Base-by-base conservation (phyloP, 2,329 filamentous ascomycete species). In the Penicillium vulpinum region DNA sequence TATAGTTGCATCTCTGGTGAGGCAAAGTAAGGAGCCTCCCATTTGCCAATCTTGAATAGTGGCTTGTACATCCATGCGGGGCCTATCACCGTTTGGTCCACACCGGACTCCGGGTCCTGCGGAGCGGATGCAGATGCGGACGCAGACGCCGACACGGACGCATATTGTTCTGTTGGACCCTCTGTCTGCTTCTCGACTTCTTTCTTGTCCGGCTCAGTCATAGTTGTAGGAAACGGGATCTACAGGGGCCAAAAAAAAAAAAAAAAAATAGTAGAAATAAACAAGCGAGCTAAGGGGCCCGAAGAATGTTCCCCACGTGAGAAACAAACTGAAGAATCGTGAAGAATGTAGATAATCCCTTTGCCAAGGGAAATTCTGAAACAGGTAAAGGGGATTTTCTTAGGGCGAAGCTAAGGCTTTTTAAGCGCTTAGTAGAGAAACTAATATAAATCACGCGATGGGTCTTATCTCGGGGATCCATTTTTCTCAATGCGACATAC, bases 1-100 rank as follows among this genome's bases (percentile, higher is more conserved):
- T 88, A 67, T 35, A 92, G 81, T 75, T 92, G 89, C 46, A 86
- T 75, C 67, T 86, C 84, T 13, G 89, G 89, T 56, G 88, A 90
- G 22, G 89, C 89, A 72, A 88, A 92, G 81, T 86, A 90, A 4
- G 81, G 80, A 8, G 88, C 58, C 62, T 81, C 80, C 56, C 75
- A 75, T 48, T 78, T 76, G 18, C 82, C 81, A 55, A 91, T 57
- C 55, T 78, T 81, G 67, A 85, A 68, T 24, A 67, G 54, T 47
- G 80, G 78, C 68, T 83, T 85, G 80, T 92, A 91, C 76, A 86
- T 87, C 88, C 88, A 91, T 61, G 75, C 63, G 46, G 71, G 74
- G 2, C 75, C 76, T 22, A 65, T 57, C 46, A 65, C 57, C n/a
- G 59, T 28, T 39, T 60, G 52, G 47, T 67, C 63, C 28, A 60